phyloP scores from a whole-genome alignment of 1,284 basidiomycete species.

The Coriolopsis trogii region DNA sequence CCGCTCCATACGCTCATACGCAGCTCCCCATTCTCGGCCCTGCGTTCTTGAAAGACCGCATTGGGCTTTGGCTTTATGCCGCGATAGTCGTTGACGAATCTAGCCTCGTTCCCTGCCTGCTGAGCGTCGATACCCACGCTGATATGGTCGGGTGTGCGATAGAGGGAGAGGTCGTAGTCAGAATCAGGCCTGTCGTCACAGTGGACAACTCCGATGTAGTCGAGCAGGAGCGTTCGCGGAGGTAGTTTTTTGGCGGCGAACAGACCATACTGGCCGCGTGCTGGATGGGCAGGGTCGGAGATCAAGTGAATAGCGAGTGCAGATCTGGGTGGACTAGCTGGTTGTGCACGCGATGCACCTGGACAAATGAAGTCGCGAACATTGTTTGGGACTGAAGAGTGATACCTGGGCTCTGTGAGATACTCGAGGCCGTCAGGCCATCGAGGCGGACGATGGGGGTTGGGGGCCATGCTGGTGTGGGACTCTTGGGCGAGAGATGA shows the following conservation, averaged over 20 bases:
- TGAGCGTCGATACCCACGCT: constrained; percentile 77
- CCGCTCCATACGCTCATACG: constrained; percentile 79
- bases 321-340: constrained; percentile 1
- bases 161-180: constrained; percentile 87
- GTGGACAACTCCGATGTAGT: constrained; percentile 88
- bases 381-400: constrained; percentile 50
- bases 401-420: constrained; percentile 47
- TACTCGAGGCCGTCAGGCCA: constrained; percentile 58
- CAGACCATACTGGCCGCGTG: constrained; percentile 78
- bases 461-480: constrained; percentile 7
- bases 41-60: constrained; percentile 69
- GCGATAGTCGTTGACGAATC: constrained; percentile 89
- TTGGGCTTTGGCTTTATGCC: constrained; percentile 73
- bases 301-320: constrained; percentile 30
- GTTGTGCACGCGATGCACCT: not conserved
- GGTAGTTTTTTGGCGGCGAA: constrained; percentile 77
- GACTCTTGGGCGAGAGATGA: not conserved
- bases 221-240: constrained; percentile 68
- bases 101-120: constrained; percentile 78
- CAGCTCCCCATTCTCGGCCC: constrained; percentile 61
- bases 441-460: constrained; percentile 38
- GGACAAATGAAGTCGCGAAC: constrained; percentile 33
- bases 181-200: constrained; percentile 69
- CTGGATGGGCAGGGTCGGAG: constrained; percentile 41
- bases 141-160: constrained; percentile 55